These are phyloP conservation scores for Starmerella vaccinii DNA, from an alignment of 805 yeast species.

Conservation along the genomic window DNA sequence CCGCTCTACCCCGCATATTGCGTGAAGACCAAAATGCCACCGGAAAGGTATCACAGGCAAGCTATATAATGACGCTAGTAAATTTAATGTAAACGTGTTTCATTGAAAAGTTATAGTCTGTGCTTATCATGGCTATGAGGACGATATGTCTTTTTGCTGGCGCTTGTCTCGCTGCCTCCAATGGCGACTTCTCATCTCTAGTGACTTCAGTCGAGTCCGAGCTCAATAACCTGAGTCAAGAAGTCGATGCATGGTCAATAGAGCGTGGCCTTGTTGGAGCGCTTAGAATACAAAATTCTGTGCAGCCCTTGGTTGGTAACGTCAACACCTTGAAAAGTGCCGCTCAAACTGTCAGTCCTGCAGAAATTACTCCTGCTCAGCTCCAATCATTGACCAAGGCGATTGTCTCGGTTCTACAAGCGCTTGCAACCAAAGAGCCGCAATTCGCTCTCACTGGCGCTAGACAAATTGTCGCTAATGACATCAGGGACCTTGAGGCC, in stretches of 20 bases:
- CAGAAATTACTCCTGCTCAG: not conserved
- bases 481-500: conserved; percentile 18
- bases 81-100: not conserved
- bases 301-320: not conserved
- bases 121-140: not conserved
- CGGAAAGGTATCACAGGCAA: not conserved
- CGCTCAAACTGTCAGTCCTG: not conserved
- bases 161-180: not conserved
- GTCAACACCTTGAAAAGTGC: conserved; percentile 4
- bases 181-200: not conserved
- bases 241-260: not conserved
- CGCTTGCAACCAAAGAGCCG: not conserved
- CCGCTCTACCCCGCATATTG: not conserved
- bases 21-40: not conserved
- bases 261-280: conserved; percentile 5
- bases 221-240: not conserved
- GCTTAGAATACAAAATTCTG: not conserved
- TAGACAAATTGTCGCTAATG: conserved; percentile 1
- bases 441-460: conserved; percentile 1
- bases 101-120: not conserved
- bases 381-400: not conserved
- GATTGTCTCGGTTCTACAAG: not conserved
- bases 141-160: not conserved
- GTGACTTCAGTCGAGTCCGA: not conserved
- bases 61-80: not conserved